Base-by-base conservation (phyloP, 202 grass and related monocot species). In the Schoenoplectus tabernaemontani region DNA sequence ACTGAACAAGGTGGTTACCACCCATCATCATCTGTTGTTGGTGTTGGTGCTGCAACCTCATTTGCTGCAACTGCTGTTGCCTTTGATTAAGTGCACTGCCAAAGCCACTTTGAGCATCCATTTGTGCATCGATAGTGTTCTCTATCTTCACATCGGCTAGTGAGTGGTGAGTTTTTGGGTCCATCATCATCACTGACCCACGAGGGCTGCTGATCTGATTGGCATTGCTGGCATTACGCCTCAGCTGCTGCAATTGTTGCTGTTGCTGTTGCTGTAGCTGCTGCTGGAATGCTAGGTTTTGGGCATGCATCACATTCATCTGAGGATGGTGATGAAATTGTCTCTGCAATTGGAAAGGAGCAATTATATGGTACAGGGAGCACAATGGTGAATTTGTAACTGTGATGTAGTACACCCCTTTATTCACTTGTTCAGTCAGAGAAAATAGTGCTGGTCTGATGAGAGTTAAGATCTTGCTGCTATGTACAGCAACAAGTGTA, bases 141-240 rank as follows among this genome's bases (percentile, higher is more conserved):
- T 99, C 96, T 2, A 91, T 81, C 81, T 99, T 95, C 60, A 95
- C 96, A 81, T 95, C 91, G 6, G 82, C 81, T 84, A 98, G 47
- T 22, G 84, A 58, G 47, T 98, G 91, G 64, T 80, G 77, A 23
- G 23, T 30, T 80, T 82, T 87, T 80, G 90, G 90, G 63, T 98
- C 95, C 62, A 87, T 81, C 72, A 97, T 87, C 19, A 76, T 84
- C 68, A 94, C 77, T 56, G 91, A 69, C 11, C 91, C 91, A 66
- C 88, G 89, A 78, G 94, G 89, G 47, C 84, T 89, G 53, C 54
- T 50, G 77, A 99, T 84, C 78, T 95, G 93, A 60, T 11, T 80
- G 43, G 41, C 26, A 3, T 50, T 64, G 43, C 41, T 80, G 17
- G 57, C 26, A 64, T 22, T 89, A 50, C 86, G 90, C 22, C 91